phyloP scores from a whole-genome alignment of 1,139 yeast genomes.

The Meyerozyma elateridarum region DNA sequence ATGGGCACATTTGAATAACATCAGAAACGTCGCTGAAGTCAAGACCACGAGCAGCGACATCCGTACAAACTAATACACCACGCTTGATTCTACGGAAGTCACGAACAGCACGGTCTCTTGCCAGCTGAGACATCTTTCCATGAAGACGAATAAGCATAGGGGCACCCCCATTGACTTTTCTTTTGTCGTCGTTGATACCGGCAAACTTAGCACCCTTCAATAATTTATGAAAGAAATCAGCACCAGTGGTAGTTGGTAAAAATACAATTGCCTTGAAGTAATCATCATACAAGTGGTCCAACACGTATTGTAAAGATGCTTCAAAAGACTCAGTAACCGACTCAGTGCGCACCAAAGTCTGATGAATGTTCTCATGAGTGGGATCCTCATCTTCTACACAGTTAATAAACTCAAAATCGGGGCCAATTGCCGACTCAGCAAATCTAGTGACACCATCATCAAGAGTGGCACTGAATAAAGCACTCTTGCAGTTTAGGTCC shows the following conservation, averaged over 20 bases:
- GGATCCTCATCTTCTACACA: conserved; percentile 77
- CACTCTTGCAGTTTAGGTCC: conserved; percentile 45
- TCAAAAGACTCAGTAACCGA: conserved; percentile 46
- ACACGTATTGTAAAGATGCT: conserved; percentile 48
- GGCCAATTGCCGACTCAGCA: conserved; percentile 62
- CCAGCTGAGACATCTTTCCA: conserved; percentile 66
- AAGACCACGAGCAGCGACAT: conserved; percentile 96
- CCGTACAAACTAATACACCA: conserved; percentile 75
- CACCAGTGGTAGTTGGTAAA: conserved; percentile 71
- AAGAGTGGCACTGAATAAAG: conserved; percentile 86
- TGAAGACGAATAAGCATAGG: conserved; percentile 46
- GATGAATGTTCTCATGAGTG: conserved; percentile 75
- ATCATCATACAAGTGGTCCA: conserved; percentile 22
- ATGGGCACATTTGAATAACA: conserved; percentile 77
- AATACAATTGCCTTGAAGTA: conserved; percentile 77
- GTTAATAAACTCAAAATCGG: conserved; percentile 63
- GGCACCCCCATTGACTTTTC: conserved; percentile 10
- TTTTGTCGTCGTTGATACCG: conserved; percentile 11
- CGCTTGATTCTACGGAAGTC: conserved; percentile 46
- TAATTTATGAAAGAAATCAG: conserved; percentile 48
- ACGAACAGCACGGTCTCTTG: conserved; percentile 55
- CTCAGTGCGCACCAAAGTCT: conserved; percentile 50
- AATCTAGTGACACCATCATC: conserved; percentile 61
- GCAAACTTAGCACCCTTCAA: conserved; percentile 16
- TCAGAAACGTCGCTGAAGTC: conserved; percentile 84